Conservation (phyloP, 2,329 filamentous ascomycete genomes). For the Apiospora phragmitis region DNA sequence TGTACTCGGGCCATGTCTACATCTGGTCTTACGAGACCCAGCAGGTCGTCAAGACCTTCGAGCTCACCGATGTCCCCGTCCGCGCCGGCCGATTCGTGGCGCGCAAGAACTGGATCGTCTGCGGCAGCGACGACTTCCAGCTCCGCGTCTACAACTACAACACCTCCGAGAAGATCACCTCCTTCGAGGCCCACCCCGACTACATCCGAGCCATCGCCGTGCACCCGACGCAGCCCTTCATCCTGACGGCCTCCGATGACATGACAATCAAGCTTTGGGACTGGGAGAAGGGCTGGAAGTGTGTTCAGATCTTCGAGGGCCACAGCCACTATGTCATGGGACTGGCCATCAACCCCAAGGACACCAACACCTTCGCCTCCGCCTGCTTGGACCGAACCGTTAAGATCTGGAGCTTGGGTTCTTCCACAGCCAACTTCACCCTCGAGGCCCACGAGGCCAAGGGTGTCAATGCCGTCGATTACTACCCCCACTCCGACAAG, state of each 20-base stretch:
- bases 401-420: conserved; percentile 96
- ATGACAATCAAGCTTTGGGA: conserved; percentile 99
- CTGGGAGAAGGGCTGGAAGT: conserved; percentile 98
- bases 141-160: conserved; percentile 97
- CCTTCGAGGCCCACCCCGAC: conserved; percentile 96
- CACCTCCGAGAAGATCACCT: conserved; percentile 96
- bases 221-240: conserved; percentile 92
- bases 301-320: conserved; percentile 93
- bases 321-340: conserved; percentile 98
- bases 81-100: conserved; percentile 95
- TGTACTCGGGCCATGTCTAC: conserved; percentile 99
- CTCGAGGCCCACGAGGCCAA: conserved; percentile 96
- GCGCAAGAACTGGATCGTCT: conserved; percentile 98
- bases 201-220: conserved; percentile 97
- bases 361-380: conserved; percentile 88
- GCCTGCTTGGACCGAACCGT: conserved; percentile 96
- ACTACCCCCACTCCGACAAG: conserved; percentile 72
- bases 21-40: conserved; percentile 99
- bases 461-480: conserved; percentile 97
- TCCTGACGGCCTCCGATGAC: conserved; percentile 94
- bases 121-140: conserved; percentile 90
- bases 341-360: conserved; percentile 94
- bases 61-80: conserved; percentile 96
- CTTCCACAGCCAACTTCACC: conserved; percentile 92
- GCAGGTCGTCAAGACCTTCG: conserved; percentile 97